Conservation (phyloP, 2,329 filamentous ascomycete species). For the Calonectria leucothoes region DNA sequence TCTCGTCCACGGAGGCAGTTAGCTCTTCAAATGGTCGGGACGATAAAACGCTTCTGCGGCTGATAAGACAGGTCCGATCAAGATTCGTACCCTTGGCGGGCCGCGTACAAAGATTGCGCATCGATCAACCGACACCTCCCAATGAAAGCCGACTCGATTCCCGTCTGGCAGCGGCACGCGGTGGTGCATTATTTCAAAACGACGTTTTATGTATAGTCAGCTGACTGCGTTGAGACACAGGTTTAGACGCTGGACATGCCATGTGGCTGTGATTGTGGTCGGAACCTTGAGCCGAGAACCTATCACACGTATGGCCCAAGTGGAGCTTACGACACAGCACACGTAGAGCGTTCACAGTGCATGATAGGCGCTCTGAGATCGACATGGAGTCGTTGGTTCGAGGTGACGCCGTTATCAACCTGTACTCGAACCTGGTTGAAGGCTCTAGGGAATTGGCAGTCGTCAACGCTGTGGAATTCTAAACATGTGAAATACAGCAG, state of each 20-base stretch:
- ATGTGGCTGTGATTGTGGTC: neutral
- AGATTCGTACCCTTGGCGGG: neutral
- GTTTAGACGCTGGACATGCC: neutral
- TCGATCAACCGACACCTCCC: conserved; percentile 19
- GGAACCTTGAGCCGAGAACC: neutral
- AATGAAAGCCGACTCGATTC: conserved; percentile 10
- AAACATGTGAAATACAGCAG: neutral
- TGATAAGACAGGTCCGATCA: neutral
- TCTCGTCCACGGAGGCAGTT: neutral
- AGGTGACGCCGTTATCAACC: neutral
- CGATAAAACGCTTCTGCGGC: neutral
- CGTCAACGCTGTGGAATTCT: neutral
- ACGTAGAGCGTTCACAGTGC: neutral
- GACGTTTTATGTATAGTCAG: neutral
- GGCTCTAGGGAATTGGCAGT: too few species aligned
- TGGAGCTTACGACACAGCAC: neutral
- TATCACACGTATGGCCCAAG: neutral
- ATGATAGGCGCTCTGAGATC: neutral
- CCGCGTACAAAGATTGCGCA: conserved; percentile 30
- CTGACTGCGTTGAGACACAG: neutral
- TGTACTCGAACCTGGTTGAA: too few species aligned
- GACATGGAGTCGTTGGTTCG: neutral
- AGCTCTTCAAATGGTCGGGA: conserved; percentile 21
- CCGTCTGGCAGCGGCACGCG: neutral
- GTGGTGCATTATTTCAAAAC: neutral